Evolutionary conservation across 208 protist genomes (phyloP).

Genomic region (Polymyxa betae): DNA sequence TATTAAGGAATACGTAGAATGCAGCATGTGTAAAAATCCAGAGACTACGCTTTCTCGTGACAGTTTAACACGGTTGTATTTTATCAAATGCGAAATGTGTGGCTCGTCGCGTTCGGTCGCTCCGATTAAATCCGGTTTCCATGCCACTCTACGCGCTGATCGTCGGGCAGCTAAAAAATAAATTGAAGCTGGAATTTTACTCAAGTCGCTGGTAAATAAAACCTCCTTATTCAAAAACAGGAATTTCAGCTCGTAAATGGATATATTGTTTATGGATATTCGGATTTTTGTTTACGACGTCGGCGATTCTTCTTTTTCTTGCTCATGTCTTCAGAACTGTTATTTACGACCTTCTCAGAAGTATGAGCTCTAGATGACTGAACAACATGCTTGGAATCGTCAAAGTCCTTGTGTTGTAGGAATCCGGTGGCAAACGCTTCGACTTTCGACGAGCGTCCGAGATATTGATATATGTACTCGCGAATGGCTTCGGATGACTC

Average conservation of each 20-base stretch:
- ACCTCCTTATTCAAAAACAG: too few species aligned
- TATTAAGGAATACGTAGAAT: slow-evolving; percentile 78
- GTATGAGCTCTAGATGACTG: not conserved
- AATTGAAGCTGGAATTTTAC: not conserved
- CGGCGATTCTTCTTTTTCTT: not conserved
- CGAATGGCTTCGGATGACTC: not conserved
- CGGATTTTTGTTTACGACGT: not conserved
- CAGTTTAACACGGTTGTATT: slow-evolving; percentile 71
- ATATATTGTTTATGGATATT: not conserved
- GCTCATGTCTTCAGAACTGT: not conserved
- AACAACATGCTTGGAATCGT: not conserved
- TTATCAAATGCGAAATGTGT: slow-evolving; percentile 73
- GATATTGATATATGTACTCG: not conserved
- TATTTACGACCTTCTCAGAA: not conserved
- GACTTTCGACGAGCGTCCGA: not conserved
- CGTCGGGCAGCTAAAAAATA: slow-evolving; percentile 53
- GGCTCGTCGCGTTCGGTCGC: slow-evolving; percentile 70
- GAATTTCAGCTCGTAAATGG: too few species aligned
- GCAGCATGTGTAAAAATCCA: slow-evolving; percentile 74
- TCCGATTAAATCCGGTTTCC: slow-evolving; percentile 74
- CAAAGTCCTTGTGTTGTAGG: slow-evolving; percentile 21
- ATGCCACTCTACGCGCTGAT: slow-evolving; percentile 58
- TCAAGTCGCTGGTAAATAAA: too few species aligned
- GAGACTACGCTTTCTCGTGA: slow-evolving; percentile 73
- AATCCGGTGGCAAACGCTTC: slow-evolving; percentile 19